phyloP scores from a whole-genome alignment of 2,329 filamentous ascomycete genomes.

The Talaromyces atroroseus region DNA sequence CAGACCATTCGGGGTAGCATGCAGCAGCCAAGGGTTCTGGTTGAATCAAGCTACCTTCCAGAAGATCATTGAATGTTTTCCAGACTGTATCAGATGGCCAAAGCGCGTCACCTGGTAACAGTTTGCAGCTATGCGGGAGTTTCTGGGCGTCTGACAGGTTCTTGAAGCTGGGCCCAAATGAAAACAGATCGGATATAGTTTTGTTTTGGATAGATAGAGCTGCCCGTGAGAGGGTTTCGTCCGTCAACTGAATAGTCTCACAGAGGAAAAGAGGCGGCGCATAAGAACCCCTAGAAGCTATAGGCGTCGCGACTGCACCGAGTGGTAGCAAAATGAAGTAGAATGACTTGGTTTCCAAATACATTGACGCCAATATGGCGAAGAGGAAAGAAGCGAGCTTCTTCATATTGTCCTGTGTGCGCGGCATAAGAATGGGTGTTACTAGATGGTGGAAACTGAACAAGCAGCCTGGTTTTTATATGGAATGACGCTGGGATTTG shows the following conservation, averaged over 20 bases:
- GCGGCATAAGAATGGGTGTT: no score
- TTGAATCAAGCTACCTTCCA: slow-evolving; percentile 32
- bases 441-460: no score
- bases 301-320: background rate
- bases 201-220: background rate
- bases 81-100: slow-evolving; percentile 35
- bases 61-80: slow-evolving; percentile 31
- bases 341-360: no score
- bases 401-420: no score
- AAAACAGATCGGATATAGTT: background rate
- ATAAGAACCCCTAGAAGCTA: background rate
- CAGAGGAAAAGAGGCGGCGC: background rate
- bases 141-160: background rate
- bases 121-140: background rate
- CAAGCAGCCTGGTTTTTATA: no score
- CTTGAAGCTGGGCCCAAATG: background rate
- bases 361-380: no score
- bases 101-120: slow-evolving; percentile 23
- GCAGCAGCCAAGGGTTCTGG: slow-evolving; percentile 26
- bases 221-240: background rate
- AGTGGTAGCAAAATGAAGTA: background rate
- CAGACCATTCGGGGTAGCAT: slow-evolving; percentile 21
- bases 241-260: background rate
- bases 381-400: no score
- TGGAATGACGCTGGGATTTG: no score